Evolutionary conservation across 2,329 filamentous ascomycete genomes (phyloP).

Genomic region (Neopestalotiopsis clavispora): DNA sequence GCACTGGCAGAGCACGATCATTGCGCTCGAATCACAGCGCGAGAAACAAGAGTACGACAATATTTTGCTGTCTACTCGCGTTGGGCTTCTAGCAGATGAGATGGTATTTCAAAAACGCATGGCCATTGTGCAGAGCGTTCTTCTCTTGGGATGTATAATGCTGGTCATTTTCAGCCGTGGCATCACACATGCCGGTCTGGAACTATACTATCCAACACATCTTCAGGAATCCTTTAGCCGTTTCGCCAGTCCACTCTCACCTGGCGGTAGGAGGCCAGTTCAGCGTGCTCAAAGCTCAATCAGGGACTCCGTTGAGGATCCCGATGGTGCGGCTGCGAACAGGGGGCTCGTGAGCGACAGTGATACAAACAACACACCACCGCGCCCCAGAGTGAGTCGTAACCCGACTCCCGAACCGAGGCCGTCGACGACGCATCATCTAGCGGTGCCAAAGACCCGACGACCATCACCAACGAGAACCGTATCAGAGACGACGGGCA

Average conservation of each 20-base stretch:
- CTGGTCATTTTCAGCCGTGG: constrained; percentile 81
- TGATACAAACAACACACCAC: constrained; percentile 1
- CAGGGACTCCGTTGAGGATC: constrained; percentile 15
- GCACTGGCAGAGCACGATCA: constrained; percentile 93
- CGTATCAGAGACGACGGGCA: constrained; percentile 27
- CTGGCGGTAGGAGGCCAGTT: constrained; percentile 12
- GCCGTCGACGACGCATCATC: not conserved
- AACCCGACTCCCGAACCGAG: constrained; percentile 14
- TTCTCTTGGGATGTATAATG: constrained; percentile 84
- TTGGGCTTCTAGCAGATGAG: constrained; percentile 93
- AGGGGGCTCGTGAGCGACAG: constrained; percentile 1
- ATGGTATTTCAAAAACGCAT: constrained; percentile 87
- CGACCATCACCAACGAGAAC: constrained; percentile 27
- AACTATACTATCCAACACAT: constrained; percentile 36
- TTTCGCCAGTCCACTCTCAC: constrained; percentile 31
- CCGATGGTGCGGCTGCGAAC: not conserved
- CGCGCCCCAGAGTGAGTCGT: constrained; percentile 3
- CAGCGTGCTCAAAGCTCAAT: constrained; percentile 2
- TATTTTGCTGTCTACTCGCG: constrained; percentile 76
- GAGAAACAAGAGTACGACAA: constrained; percentile 85
- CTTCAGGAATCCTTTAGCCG: constrained; percentile 28
- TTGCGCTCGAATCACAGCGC: constrained; percentile 87
- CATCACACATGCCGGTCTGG: constrained; percentile 37
- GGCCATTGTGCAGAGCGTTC: constrained; percentile 87
- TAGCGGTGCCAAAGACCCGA: constrained; percentile 11